A percentile compares a stretch with the other conserved stretches of the same genome.
These are phyloP conservation scores for Irpex sp. DNA, from an alignment of 1,284 basidiomycete species.

Conservation along the genomic window DNA sequence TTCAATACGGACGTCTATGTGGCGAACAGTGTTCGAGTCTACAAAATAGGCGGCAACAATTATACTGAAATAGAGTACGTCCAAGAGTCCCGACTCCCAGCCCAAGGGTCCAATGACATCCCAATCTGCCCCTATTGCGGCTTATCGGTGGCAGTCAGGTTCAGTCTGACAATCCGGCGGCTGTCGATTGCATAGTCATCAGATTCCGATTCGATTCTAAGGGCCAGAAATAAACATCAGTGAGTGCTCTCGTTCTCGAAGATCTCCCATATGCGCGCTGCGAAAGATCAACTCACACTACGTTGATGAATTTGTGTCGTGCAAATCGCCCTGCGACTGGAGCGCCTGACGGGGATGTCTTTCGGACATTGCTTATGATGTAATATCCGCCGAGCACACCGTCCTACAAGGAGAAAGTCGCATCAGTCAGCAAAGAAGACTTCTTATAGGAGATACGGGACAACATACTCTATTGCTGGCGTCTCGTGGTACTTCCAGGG, in stretches of 20 bases:
- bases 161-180: conserved; percentile 45
- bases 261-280: neutral
- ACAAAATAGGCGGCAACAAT: neutral
- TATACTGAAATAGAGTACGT: neutral
- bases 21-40: neutral
- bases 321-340: conserved; percentile 34
- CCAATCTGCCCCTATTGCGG: conserved; percentile 9
- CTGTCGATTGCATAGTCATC: conserved; percentile 36
- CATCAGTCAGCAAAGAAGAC: neutral
- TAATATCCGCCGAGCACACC: conserved; percentile 52
- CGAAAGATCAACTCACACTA: conserved; percentile 35
- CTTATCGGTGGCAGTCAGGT: conserved; percentile 44
- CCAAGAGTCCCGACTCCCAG: neutral
- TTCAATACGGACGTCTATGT: neutral
- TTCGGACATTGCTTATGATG: conserved; percentile 46
- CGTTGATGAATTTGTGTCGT: conserved; percentile 50
- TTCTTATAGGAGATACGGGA: neutral
- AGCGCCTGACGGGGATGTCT: conserved; percentile 32
- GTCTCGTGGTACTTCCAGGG: conserved; percentile 42
- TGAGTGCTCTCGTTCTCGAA: neutral
- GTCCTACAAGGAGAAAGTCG: conserved; percentile 27
- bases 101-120: neutral
- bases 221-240: conserved; percentile 2
- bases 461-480: conserved; percentile 38
- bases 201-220: conserved; percentile 46